These are phyloP conservation scores for Echinochloa phyllopogon DNA, from an alignment of 176 grass and related monocot genomes.

Conservation along the genomic window DNA sequence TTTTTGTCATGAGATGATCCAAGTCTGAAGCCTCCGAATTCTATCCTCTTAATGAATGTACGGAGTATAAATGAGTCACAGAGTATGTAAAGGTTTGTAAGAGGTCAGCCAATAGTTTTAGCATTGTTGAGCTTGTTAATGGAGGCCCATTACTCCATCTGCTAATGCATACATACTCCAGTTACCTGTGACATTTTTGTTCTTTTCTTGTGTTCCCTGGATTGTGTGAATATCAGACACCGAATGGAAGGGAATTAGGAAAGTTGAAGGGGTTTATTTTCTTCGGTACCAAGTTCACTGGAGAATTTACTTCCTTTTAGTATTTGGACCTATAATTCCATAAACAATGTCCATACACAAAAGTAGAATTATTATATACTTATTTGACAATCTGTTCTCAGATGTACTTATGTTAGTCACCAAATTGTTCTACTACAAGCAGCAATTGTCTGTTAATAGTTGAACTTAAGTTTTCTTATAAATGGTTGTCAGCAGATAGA, in stretches of 20 bases:
- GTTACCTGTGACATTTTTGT: background rate
- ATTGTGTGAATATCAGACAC: background rate
- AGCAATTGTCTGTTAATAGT: constrained; percentile 9
- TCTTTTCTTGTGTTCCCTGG: background rate
- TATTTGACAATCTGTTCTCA: background rate
- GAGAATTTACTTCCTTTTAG: constrained; percentile 14
- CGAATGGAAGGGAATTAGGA: constrained; percentile 1
- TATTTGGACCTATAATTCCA: background rate
- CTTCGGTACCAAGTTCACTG: background rate
- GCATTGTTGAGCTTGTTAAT: constrained; percentile 20
- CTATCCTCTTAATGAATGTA: background rate
- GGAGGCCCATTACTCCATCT: background rate
- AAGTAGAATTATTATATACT: background rate
- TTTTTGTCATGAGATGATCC: background rate
- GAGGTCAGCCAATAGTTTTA: background rate
- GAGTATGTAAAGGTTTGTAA: background rate
- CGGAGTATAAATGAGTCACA: background rate
- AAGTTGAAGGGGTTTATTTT: background rate
- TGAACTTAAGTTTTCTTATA: background rate
- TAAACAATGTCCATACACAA: background rate
- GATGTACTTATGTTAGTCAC: constrained; percentile 17
- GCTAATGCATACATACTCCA: background rate
- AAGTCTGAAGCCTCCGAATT: background rate
- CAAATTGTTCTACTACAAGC: constrained; percentile 20
- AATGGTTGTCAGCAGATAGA: constrained; percentile 21